Evolutionary conservation across 2,329 filamentous ascomycete genomes (phyloP), one percentile per base, ranked within the genome.

Genomic region (Fusarium sp.): DNA sequence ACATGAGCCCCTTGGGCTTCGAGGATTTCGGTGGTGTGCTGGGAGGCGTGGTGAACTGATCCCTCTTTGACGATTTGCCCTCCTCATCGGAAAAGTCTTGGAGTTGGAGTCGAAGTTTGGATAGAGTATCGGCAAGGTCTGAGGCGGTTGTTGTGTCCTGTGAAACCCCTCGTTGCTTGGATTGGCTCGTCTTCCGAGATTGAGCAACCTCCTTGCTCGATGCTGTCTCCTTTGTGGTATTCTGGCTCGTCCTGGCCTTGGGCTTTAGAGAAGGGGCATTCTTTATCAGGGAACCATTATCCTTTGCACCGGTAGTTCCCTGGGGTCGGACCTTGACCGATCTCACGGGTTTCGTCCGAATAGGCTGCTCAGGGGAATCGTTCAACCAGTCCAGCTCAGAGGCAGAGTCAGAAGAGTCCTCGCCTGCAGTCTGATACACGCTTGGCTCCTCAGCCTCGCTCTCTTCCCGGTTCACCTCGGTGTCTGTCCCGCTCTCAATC

Each of bases 51-150:
- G 68, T 72, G 48, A 73, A 72, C 16, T 71, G 57, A 25, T 73
- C 56, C 20, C 43, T 41, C 35, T 62, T 71, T 10, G 64, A 41
- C 5, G 58, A 6, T 18, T 62, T 67, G 35, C 35, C 63, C 23
- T 79, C 76, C 35, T 77, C 74, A 13, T 79, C 77, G 7, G 75
- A 78, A 59, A 76, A 75, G 43, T 76, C 74, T 14, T 74, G 57
- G 14, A 77, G 64, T 3, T 80, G 67, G 62, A 80, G 70, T 14
- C 66, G 72, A 25, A 80, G 71, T 57, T 78, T 80, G 6, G 74
- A 73, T 10, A 80, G 63, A 5, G 74, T 68, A 14, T 77, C 67
- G 39, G 74, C 73, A 11, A 80, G 77, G 27, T 80, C 78, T 20
- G 70, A 58, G 9, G 73, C 57, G 5, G 72, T 76, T 8, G 48